Evolutionary conservation across 2,329 filamentous ascomycete species (phyloP).

Genomic region (Aspergillus luchuensis): DNA sequence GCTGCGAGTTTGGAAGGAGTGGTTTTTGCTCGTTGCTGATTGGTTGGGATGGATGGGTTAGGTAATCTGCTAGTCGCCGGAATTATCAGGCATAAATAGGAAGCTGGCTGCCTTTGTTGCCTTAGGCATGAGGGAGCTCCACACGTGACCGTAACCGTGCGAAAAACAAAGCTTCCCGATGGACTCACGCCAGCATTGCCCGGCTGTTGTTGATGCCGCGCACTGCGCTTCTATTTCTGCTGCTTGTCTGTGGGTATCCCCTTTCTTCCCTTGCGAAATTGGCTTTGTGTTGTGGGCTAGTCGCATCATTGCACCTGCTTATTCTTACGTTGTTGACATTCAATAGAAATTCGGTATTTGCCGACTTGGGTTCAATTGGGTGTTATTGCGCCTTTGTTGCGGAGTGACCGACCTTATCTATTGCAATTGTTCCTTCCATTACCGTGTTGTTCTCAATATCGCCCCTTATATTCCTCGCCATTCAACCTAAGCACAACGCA

Average conservation of each 20-base stretch:
- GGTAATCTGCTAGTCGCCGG: constrained; percentile 11
- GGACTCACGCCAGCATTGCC: neutral
- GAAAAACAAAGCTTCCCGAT: constrained; percentile 20
- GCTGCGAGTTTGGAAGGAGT: constrained; percentile 26
- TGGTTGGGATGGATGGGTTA: constrained; percentile 29
- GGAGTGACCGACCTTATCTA: no score
- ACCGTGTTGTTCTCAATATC: neutral
- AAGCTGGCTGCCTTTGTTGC: neutral
- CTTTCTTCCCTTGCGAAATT: no score
- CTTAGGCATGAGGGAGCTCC: neutral
- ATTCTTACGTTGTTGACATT: no score
- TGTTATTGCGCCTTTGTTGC: no score
- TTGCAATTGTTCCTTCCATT: no score
- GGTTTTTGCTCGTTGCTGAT: constrained; percentile 38
- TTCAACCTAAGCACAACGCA: neutral
- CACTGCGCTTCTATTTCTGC: constrained; percentile 1
- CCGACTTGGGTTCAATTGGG: no score
- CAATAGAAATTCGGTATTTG: no score
- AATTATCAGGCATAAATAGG: neutral
- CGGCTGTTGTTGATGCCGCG: constrained; percentile 8
- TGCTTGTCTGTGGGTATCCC: neutral
- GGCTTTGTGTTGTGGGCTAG: no score
- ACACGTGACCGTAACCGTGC: constrained; percentile 17
- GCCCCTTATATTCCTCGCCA: neutral
- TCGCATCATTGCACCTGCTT: no score